phyloP scores from a whole-genome alignment of 2,329 filamentous ascomycete species.

The Parasarocladium wereldwijsianum region DNA sequence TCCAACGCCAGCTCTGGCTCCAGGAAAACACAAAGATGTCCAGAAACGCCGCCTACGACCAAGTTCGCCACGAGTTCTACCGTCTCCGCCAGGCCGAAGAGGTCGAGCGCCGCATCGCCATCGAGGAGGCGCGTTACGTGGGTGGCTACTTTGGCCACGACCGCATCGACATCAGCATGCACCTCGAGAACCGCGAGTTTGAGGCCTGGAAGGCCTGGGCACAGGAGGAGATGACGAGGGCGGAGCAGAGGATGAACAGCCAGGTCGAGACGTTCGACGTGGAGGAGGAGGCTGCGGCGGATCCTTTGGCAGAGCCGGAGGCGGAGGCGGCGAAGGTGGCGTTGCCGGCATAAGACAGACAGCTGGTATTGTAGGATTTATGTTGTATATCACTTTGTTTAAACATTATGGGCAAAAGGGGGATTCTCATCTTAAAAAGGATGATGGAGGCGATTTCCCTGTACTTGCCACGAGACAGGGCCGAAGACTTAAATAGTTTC shows the following conservation, averaged over 20 bases:
- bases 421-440: background rate
- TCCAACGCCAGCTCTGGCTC: constrained; percentile 82
- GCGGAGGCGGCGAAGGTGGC: constrained; percentile 6
- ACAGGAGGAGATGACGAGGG: constrained; percentile 25
- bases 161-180: constrained; percentile 61
- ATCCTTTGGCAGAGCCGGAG: constrained; percentile 12
- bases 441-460: too few species aligned
- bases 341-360: constrained; percentile 3
- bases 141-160: constrained; percentile 82
- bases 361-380: constrained; percentile 1
- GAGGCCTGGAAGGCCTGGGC: constrained; percentile 83
- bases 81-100: constrained; percentile 67
- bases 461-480: too few species aligned
- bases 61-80: constrained; percentile 83
- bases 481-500: too few species aligned
- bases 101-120: constrained; percentile 65
- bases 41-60: constrained; percentile 65
- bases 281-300: constrained; percentile 15
- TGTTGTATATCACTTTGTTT: background rate
- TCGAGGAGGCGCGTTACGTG: constrained; percentile 73
- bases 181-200: constrained; percentile 65
- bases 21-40: constrained; percentile 51
- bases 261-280: constrained; percentile 28
- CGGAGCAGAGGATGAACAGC: constrained; percentile 23
- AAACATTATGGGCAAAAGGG: background rate